phyloP scores from a whole-genome alignment of 371 early-diverging fungal species.

The Saksenaea vasiformis region DNA sequence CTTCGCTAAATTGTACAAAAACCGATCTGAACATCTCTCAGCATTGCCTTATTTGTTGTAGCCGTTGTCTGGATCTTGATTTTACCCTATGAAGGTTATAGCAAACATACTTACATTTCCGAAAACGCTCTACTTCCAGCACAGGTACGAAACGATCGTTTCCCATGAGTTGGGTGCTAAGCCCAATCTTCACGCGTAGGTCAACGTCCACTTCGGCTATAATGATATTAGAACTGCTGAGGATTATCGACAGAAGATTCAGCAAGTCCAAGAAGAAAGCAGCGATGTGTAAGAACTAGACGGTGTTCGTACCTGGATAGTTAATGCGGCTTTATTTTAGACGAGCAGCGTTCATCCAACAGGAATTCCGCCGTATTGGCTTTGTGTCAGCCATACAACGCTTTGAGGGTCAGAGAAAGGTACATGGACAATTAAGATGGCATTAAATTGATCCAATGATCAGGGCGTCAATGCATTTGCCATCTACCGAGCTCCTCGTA shows the following conservation, averaged over 20 bases:
- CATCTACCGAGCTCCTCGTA: slow-evolving; percentile 80
- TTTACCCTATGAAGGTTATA: slow-evolving; percentile 57
- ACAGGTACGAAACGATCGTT: slow-evolving; percentile 47
- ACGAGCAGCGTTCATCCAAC: slow-evolving; percentile 54
- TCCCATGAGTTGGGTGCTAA: not conserved
- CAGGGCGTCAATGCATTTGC: slow-evolving; percentile 84
- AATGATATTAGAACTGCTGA: slow-evolving; percentile 55
- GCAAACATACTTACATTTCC: slow-evolving; percentile 64
- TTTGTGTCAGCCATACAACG: slow-evolving; percentile 62
- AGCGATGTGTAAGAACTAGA: slow-evolving; percentile 21
- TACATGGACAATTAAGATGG: slow-evolving; percentile 15
- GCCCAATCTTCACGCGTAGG: slow-evolving; percentile 32
- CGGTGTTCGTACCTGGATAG: not conserved
- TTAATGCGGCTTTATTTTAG: slow-evolving; percentile 18
- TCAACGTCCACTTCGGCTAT: slow-evolving; percentile 53
- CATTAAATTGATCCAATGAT: slow-evolving; percentile 15
- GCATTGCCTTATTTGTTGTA: slow-evolving; percentile 50
- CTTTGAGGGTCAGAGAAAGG: slow-evolving; percentile 38
- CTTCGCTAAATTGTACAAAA: not conserved
- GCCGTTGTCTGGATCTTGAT: slow-evolving; percentile 54
- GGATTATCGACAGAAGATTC: slow-evolving; percentile 39
- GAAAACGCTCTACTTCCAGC: slow-evolving; percentile 87
- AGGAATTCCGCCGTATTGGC: slow-evolving; percentile 57
- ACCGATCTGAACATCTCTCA: slow-evolving; percentile 8
- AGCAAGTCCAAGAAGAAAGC: slow-evolving; percentile 22